Evolutionary conservation across 495 filamentous ascomycete species (phyloP), one percentile per base, ranked within the genome.

Genomic region (Penicillium waksmanii): DNA sequence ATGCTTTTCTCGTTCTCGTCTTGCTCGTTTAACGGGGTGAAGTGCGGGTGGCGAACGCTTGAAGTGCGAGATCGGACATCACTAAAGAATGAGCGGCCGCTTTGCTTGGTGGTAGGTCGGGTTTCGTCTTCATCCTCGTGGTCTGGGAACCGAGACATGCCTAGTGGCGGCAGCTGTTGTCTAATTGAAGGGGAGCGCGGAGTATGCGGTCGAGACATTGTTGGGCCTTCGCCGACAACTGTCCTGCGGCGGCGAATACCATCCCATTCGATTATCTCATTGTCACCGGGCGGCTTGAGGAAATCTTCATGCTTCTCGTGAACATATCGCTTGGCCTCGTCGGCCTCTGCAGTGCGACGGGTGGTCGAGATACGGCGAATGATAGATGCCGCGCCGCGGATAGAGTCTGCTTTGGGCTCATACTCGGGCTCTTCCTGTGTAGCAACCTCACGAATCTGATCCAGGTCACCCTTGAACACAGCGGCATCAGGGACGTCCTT

Each of bases 401-500:
- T 96, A 13, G 96, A 92, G 72, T 98, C 95, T 3, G 95, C 95
- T 70, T 96, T 96, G 35, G 95, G 95, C 66, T 98, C 95, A 9
- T 85, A 91, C 70, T 98, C 95, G 49, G 93, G 91, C 65, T 98
- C 93, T 67, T 94, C 90, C 67, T 97, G 92, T 50, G 96, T 90
- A 47, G 91, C 93, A 51, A 98, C 93, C 34, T 93, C 96, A 4
- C 93, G 91, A 38, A 98, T 87, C 76, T 98, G 95, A 66, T 98
- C 90, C 50, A 98, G 80, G 65, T 97, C 93, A 50, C 94, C 96
- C 47, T 89, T 86, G 77, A 98, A 96, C 27, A 98, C 88, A 43
- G 93, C 93, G 0, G 93, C 80, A 67, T 98, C 95, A 12, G 95
- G 95, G 0, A 98, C 93, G 61, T 98, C 92, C 68, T 98, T 98